Conservation (phyloP, 495 filamentous ascomycete species). For the Penicillium odoratum region DNA sequence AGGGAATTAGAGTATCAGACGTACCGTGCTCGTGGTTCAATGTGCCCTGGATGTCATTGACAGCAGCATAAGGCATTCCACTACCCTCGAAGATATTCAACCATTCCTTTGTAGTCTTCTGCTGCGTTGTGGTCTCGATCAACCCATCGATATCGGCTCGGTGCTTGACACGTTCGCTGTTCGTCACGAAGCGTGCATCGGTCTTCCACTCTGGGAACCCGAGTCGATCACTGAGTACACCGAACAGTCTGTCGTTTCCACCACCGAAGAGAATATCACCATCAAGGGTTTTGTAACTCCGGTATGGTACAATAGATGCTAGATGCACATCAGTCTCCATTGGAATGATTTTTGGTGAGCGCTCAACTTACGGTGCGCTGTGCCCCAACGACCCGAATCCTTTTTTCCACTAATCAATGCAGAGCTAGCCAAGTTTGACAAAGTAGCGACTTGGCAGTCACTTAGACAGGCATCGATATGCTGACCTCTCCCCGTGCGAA, state of each 20-base stretch:
- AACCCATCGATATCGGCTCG: conserved; percentile 70
- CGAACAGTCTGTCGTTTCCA: conserved; percentile 90
- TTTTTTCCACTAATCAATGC: conserved; percentile 84
- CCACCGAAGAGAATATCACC: conserved; percentile 91
- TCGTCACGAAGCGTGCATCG: conserved; percentile 73
- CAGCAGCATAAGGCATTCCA: conserved; percentile 91
- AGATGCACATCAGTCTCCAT: neutral
- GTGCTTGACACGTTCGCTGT: conserved; percentile 79
- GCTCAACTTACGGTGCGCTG: conserved; percentile 78
- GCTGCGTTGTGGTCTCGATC: conserved; percentile 71
- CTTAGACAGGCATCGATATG: conserved; percentile 90
- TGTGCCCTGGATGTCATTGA: conserved; percentile 87
- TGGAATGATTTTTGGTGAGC: neutral
- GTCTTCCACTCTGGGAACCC: conserved; percentile 77
- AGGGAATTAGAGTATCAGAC: conserved; percentile 5
- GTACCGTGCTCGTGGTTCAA: conserved; percentile 79
- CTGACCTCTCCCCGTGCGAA: conserved; percentile 71
- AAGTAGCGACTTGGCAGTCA: conserved; percentile 90
- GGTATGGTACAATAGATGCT: conserved; percentile 96
- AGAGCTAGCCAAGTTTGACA: conserved; percentile 91
- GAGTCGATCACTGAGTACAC: conserved; percentile 77
- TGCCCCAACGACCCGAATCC: conserved; percentile 90
- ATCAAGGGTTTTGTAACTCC: conserved; percentile 87
- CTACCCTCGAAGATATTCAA: conserved; percentile 81
- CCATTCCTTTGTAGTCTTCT: conserved; percentile 89